Evolutionary conservation across 768 basidiomycete genomes (phyloP), one percentile per base, ranked within the genome.

Genomic region (Phylloporus sp.): DNA sequence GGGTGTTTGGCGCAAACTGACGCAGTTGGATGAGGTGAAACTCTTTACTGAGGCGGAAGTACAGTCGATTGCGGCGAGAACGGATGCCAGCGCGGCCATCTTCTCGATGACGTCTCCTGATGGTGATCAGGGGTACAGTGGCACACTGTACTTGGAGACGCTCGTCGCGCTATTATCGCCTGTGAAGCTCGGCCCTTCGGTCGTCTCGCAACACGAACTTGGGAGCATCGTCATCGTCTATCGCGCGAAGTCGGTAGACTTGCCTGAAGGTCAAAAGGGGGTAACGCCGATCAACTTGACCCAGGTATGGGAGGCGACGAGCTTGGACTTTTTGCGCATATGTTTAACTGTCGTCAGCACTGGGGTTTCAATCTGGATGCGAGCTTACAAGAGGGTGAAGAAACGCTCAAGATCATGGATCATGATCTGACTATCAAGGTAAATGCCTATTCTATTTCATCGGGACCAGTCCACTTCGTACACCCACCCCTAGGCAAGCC

Each of bases 281-380:
- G 81, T 88, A 5, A 87, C 85, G 5, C 85, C 86, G 0, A 70
- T 88, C 40, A 90, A 90, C 58, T 63, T 88, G 13, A 86, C 86
- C 7, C 85, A 87, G 76, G 84, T 84, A 54, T 29, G 73, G 49
- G 49, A 35, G 44, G 3, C 14, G n/a, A 20, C 5, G 34, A 17
- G 32, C 29, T 8, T 7, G 28, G 5, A 28, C 6, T 8, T n/a
- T n/a, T n/a, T n/a, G 33, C 3, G 17, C 36, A 6, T 17, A 17
- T 23, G 37, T 41, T 42, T 24, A n/a, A 42, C 11, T 18, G 5
- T 24, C 22, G 24, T 38, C 48, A 88, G 84, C 86, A 88, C 62
- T 88, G 85, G 84, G 86, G 86, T 23, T 88, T 87, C 70, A 88
- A 89, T 58, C 75, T 88, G 10, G 82, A 86, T 27, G 85, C 82